A percentile compares a stretch with the other conserved stretches of the same genome.
Conservation (phyloP, 345 rosid species). For the Populus davidiana region DNA sequence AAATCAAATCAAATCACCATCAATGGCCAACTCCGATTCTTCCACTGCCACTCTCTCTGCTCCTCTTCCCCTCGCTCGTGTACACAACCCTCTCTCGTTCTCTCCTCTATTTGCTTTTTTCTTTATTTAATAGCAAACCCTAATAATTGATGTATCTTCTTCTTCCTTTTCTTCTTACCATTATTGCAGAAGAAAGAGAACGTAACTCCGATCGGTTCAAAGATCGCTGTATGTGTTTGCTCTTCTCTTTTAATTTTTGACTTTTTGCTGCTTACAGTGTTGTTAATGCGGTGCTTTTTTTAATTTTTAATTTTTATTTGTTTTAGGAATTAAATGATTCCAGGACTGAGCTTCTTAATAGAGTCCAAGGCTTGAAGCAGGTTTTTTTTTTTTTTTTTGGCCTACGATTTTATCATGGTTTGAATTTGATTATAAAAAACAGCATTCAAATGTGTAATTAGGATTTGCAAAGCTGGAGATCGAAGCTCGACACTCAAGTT, state of each 20-base stretch:
- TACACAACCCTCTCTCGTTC: constrained; percentile 23
- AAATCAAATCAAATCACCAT: neutral
- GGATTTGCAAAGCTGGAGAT: constrained; percentile 97
- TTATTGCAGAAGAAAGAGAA: constrained; percentile 68
- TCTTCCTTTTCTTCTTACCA: neutral
- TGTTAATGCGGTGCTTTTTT: neutral
- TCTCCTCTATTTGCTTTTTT: neutral
- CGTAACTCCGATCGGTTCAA: constrained; percentile 54
- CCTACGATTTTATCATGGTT: neutral
- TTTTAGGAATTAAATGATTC: constrained; percentile 79
- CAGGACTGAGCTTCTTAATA: constrained; percentile 68
- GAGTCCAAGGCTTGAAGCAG: constrained; percentile 90
- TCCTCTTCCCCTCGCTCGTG: constrained; percentile 45
- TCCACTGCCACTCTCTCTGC: constrained; percentile 33
- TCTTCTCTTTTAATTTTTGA: neutral
- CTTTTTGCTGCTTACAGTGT: neutral
- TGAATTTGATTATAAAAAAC: neutral
- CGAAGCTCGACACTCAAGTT: constrained; percentile 86
- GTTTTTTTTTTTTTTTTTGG: constrained; percentile 17
- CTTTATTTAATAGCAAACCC: neutral
- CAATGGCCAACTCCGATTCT: constrained; percentile 64
- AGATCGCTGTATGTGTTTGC: constrained; percentile 49
- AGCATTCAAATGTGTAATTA: constrained; percentile 18
- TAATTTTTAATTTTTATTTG: neutral
- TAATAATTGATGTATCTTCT: neutral